Percentiles rank a stretch among this genome's conserved stretches.
phyloP scores from a whole-genome alignment of 345 rosid genomes.

The Citrus inodora region DNA sequence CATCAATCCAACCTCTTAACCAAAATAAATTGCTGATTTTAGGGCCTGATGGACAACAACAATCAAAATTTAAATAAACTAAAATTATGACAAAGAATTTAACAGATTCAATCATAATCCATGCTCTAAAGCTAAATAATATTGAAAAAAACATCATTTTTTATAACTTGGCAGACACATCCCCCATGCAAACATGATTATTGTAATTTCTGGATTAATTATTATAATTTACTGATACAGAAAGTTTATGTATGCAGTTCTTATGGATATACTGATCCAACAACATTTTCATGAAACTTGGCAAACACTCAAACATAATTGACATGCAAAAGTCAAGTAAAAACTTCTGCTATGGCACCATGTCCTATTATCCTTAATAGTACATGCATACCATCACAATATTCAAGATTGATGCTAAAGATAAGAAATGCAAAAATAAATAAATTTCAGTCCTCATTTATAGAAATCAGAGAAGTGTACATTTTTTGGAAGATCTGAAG shows the following conservation, averaged over 20 bases:
- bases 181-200: not conserved
- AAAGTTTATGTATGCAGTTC: not conserved
- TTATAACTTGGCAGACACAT: not conserved
- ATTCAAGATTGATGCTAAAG: not conserved
- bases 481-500: conserved; percentile 47
- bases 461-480: conserved; percentile 37
- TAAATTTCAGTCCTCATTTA: not conserved
- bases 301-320: not conserved
- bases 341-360: not conserved
- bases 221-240: not conserved
- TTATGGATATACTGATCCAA: not conserved
- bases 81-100: not conserved
- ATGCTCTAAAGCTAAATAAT: not conserved
- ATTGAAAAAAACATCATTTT: not conserved
- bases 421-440: not conserved
- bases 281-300: not conserved
- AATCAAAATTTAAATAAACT: not conserved
- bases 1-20: not conserved
- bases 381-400: not conserved
- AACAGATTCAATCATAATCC: not conserved
- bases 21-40: not conserved
- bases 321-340: not conserved
- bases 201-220: not conserved
- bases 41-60: not conserved
- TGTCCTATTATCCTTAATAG: too few species aligned